Base-by-base conservation (phyloP, 2,329 filamentous ascomycete genomes). In the Nothophaeocryptopus gaeumannii region DNA sequence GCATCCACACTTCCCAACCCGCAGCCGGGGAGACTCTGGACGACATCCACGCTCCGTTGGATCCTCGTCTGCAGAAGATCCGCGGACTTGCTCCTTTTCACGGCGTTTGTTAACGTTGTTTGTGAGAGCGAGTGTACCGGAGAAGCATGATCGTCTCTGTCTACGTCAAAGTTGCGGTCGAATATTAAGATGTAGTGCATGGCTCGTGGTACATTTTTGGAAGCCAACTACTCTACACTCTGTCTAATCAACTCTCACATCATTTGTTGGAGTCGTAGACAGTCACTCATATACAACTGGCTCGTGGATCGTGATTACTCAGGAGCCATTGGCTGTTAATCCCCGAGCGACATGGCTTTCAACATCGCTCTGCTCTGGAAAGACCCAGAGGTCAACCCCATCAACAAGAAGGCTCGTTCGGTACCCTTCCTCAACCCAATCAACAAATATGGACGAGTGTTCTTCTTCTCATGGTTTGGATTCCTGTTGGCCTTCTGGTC, bases 401-500 rank as follows among this genome's bases (percentile, higher is more conserved):
- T 89, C 72, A 96, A 86, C 73, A 78, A 80, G 51, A 96, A 96
- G 69, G 90, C 90, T 46, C 82, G 80, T 53, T 87, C 87, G 0
- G 81, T 96, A 39, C 90, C 90, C 0, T 68, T 88, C 15, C 73
- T 96, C 54, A 95, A 95, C 67, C 81, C 85, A 0, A 66, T 91
- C 61, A 79, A 95, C 67, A 74, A 83, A 60, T 90, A 96, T 74
- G 90, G 89, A 33, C 80, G 89, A 5, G 89, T 93, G 0, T 95
- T 95, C 71, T 89, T 91, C 75, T 95, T 95, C 73, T 87, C 86
- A 1, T 93, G 88, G 83, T 78, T 90, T 40, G 88, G 88, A 2
- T 93, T 93, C 70, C 84, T 93, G 79, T 80, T 92, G 45, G 86
- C 88, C 7, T 96, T 95, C 71, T 88, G 89, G 79, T 90, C 88